Conservation (phyloP, 257 asterid species). For the Scutellaria barbata region DNA sequence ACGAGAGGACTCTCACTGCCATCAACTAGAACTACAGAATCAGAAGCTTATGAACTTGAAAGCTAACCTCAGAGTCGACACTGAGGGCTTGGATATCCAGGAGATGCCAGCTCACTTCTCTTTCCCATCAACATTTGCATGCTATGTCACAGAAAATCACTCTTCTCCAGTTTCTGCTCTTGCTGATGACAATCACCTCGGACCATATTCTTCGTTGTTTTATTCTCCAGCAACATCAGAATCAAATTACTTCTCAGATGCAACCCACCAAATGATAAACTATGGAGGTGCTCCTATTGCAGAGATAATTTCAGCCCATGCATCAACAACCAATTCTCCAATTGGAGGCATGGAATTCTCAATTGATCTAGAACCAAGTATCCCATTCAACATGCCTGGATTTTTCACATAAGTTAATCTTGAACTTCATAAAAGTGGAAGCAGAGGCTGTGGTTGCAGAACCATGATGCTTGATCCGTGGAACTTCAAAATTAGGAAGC, state of each 20-base stretch:
- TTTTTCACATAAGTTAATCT: constrained; percentile 48
- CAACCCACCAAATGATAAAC: constrained; percentile 35
- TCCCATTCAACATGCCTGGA: constrained; percentile 54
- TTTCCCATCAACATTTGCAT: constrained; percentile 54
- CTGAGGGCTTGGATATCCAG: constrained; percentile 46
- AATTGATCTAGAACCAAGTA: constrained; percentile 58
- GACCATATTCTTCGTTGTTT: constrained; percentile 49
- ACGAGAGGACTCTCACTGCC: constrained; percentile 29
- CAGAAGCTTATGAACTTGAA: constrained; percentile 50
- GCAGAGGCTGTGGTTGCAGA: constrained; percentile 26
- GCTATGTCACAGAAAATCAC: constrained; percentile 46
- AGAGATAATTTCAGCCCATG: constrained; percentile 64
- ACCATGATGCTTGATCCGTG: constrained; percentile 20
- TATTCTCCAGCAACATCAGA: constrained; percentile 50
- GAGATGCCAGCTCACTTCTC: constrained; percentile 53
- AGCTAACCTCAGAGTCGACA: constrained; percentile 64
- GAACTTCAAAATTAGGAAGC: constrained; percentile 25
- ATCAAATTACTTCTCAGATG: constrained; percentile 45
- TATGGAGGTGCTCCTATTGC: constrained; percentile 24
- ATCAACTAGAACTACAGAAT: constrained; percentile 45
- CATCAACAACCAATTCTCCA: constrained; percentile 76
- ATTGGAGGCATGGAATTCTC: constrained; percentile 68
- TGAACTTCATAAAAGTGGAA: constrained; percentile 26
- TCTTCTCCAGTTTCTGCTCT: constrained; percentile 44
- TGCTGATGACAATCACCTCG: constrained; percentile 50